Conservation (phyloP, 1,139 yeast genomes). For the Zhuliangozyma blackwelliae region DNA sequence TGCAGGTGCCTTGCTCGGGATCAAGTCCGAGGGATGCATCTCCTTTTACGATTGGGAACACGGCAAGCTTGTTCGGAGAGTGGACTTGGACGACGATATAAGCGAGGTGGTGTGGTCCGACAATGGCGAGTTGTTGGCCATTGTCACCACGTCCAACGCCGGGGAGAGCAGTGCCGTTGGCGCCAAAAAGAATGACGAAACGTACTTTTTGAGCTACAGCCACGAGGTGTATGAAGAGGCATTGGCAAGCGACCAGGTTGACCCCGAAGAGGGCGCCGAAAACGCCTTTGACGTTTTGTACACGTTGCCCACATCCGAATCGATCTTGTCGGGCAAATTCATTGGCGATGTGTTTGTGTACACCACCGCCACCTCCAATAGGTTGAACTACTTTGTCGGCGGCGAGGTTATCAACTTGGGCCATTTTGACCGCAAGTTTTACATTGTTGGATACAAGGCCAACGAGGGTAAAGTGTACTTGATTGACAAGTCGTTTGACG, state of each 20-base stretch:
- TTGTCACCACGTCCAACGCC: slow-evolving; percentile 50
- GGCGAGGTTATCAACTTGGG: slow-evolving; percentile 89
- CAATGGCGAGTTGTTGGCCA: slow-evolving; percentile 82
- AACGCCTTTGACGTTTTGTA: slow-evolving; percentile 78
- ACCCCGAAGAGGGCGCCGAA: slow-evolving; percentile 84
- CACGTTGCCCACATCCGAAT: slow-evolving; percentile 67
- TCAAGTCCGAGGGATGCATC: slow-evolving; percentile 75
- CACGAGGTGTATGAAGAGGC: slow-evolving; percentile 66
- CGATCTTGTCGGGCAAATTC: slow-evolving; percentile 86
- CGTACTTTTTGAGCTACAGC: slow-evolving; percentile 77
- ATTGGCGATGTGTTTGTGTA: slow-evolving; percentile 95
- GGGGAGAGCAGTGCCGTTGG: slow-evolving; percentile 19
- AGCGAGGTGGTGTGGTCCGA: slow-evolving; percentile 89
- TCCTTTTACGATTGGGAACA: slow-evolving; percentile 93
- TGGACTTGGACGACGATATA: slow-evolving; percentile 69
- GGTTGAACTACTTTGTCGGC: slow-evolving; percentile 92
- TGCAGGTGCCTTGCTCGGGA: slow-evolving; percentile 83
- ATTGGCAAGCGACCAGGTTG: slow-evolving; percentile 51
- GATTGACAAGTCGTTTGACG: slow-evolving; percentile 84
- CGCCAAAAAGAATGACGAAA: slow-evolving; percentile 47
- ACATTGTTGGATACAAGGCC: slow-evolving; percentile 82
- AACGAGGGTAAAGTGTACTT: slow-evolving; percentile 81
- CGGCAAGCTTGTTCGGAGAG: slow-evolving; percentile 78
- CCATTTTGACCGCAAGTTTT: slow-evolving; percentile 87
- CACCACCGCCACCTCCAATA: slow-evolving; percentile 74